Conservation (phyloP, 2,329 filamentous ascomycete species). For the Fusarium sp. region DNA sequence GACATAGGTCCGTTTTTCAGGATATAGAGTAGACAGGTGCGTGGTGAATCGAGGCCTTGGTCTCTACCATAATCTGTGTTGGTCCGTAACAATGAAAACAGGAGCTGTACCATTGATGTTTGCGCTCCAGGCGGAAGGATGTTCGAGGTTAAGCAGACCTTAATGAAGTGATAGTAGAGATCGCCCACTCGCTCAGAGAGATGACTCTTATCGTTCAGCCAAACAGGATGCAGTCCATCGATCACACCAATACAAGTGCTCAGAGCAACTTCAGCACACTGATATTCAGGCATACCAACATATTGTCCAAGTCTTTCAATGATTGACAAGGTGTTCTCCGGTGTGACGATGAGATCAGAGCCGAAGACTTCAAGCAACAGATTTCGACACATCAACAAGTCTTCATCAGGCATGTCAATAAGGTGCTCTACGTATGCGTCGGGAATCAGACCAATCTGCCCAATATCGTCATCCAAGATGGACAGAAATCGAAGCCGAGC, state of each 20-base stretch:
- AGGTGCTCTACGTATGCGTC: slow-evolving; percentile 62
- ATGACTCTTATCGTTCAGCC: slow-evolving; percentile 68
- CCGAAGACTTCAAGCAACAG: slow-evolving; percentile 64
- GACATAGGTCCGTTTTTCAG: slow-evolving; percentile 72
- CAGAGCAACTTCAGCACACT: slow-evolving; percentile 79
- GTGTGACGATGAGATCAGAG: slow-evolving; percentile 63
- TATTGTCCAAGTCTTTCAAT: slow-evolving; percentile 64
- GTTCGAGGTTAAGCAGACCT: slow-evolving; percentile 72
- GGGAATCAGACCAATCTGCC: slow-evolving; percentile 63
- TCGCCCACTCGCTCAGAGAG: slow-evolving; percentile 76
- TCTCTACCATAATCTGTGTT: slow-evolving; percentile 74
- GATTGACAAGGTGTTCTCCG: slow-evolving; percentile 59
- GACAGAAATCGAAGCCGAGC: slow-evolving; percentile 60
- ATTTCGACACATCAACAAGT: slow-evolving; percentile 63
- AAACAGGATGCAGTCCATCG: slow-evolving; percentile 69
- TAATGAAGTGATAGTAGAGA: slow-evolving; percentile 82
- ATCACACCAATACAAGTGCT: slow-evolving; percentile 76
- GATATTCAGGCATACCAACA: slow-evolving; percentile 68
- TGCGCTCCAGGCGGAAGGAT: slow-evolving; percentile 77
- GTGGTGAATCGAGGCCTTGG: slow-evolving; percentile 66
- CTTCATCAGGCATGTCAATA: slow-evolving; percentile 61
- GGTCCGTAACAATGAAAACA: slow-evolving; percentile 75
- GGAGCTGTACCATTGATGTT: slow-evolving; percentile 72
- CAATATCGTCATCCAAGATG: slow-evolving; percentile 55
- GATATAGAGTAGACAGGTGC: slow-evolving; percentile 80